These are phyloP conservation scores for Zoysia japonica DNA, from an alignment of 176 grass and related monocot genomes.

Conservation along the genomic window DNA sequence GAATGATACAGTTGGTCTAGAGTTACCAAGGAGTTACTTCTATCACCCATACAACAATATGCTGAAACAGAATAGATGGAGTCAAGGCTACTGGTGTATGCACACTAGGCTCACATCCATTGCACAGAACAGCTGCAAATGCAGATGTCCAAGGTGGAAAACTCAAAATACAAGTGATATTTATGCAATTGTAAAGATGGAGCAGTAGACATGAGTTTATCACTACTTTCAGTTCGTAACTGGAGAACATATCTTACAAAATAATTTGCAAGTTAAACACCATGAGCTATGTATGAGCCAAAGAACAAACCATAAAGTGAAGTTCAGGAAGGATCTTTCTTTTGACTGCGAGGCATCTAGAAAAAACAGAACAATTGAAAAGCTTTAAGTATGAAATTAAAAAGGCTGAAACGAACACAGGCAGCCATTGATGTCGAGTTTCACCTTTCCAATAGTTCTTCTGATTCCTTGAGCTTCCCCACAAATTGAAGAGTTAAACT, in stretches of 20 bases:
- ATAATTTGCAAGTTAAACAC: background rate
- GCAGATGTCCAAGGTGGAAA: background rate
- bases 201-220: background rate
- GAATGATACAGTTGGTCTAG: background rate
- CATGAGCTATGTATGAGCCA: background rate
- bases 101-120: background rate
- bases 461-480: slow-evolving; percentile 69
- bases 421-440: background rate
- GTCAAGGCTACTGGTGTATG: background rate
- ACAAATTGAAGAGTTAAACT: slow-evolving; percentile 63
- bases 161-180: background rate
- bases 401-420: background rate
- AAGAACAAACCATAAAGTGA: slow-evolving; percentile 66
- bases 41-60: background rate
- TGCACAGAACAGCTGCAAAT: background rate
- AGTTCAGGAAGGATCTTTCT: slow-evolving; percentile 64
- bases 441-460: slow-evolving; percentile 87
- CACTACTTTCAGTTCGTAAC: background rate
- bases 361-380: slow-evolving; percentile 44
- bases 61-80: background rate
- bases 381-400: slow-evolving; percentile 8
- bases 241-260: slow-evolving; percentile 8
- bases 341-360: slow-evolving; percentile 68
- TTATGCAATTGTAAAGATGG: background rate
- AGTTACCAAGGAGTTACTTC: background rate